Base-by-base conservation (phyloP, 805 yeast genomes). In the Candida ficus region DNA sequence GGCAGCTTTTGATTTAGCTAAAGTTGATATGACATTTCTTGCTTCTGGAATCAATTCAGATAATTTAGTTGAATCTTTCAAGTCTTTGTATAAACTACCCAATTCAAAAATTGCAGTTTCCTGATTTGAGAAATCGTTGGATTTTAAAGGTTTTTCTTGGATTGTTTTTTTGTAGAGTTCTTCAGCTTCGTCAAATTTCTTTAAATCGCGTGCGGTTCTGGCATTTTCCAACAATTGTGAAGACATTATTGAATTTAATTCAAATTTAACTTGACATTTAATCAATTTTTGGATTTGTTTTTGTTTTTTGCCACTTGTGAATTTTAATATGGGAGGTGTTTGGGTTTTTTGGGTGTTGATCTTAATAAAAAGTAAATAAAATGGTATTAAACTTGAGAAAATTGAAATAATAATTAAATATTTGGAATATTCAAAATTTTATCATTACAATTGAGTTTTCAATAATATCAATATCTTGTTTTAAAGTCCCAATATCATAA, bases 1-100 rank as follows among this genome's bases (percentile, higher is more conserved):
- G 17, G 98, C 95, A 8, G 95, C 84, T 63, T 93, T 93, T 13
- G 96, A 85, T 66, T 93, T 93, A 35, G 98, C 96, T 56, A 86
- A 78, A 26, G 76, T 75, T 40, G 81, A 76, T 70, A 89, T 80
- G n/a, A 80, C 75, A 8, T 64, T 67, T 52, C 93, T 76, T 1
- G 95, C 80, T 30, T 76, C 71, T 11, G 78, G 70, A 29, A 93
- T 77, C 54, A 93, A 76, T 29, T 64, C 66, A 14, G 71, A 66
- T 33, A 93, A 70, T 50, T 78, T 73, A 5, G 63, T 68, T 20
- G 71, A 65, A 35, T 78, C 66, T 11, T 66, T 56, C 26, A 68
- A 64, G 2, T 60, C 60, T 43, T 77, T 75, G 62, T 85, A 90
- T 25, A 89, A 58, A 43, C 73, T 70, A 27, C 95, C 96, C 51